Evolutionary conservation across 164 flowering plant species (phyloP), one percentile per base, ranked within the genome.

Genomic region (Tinospora cordifolia): DNA sequence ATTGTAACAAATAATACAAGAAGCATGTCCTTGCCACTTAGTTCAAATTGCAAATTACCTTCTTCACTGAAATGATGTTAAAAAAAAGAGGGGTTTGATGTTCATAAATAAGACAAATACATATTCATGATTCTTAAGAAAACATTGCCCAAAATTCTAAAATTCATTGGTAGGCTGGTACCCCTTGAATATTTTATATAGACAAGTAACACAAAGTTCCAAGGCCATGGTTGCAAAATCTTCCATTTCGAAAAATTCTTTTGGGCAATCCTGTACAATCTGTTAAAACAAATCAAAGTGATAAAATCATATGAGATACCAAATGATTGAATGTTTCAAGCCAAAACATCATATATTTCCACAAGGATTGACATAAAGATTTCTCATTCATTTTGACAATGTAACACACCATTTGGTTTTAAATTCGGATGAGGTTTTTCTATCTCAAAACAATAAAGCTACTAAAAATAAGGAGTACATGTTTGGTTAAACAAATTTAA

Each of bases 241-340:
- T 59, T 94, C 90, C 12, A 67, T 49, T 72, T 85, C 85, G 73
- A 89, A 79, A 78, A 82, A 89, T 57, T 80, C 82, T 54, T 75
- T 78, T 13, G 97, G 96, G 75, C 97, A 88, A 68, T 73, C 83
- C 80, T 83, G 85, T 75, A 87, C 85, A 79, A 94, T 84, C 99
- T 94, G 91, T 72, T 46, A 15, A 78, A 59, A 74, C 39, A 22
- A 69, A 76, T 66, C n/a, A 57, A 72, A 62, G 71, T 40, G 39
- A 26, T 19, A 46, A 69, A 8, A 57, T 30, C n/a, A 15, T 51
- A 3, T 51, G 21, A 51, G 59, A 51, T 51, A 51, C 21, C 3
- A 51, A 51, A 14, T 6, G 21, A 51, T 7, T 51, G 8, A n/a
- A n/a, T n/a, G n/a, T n/a, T n/a, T n/a, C n/a, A n/a, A n/a, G n/a